Evolutionary conservation across 768 basidiomycete genomes (phyloP).

Genomic region (Lactifluus subvellereus): DNA sequence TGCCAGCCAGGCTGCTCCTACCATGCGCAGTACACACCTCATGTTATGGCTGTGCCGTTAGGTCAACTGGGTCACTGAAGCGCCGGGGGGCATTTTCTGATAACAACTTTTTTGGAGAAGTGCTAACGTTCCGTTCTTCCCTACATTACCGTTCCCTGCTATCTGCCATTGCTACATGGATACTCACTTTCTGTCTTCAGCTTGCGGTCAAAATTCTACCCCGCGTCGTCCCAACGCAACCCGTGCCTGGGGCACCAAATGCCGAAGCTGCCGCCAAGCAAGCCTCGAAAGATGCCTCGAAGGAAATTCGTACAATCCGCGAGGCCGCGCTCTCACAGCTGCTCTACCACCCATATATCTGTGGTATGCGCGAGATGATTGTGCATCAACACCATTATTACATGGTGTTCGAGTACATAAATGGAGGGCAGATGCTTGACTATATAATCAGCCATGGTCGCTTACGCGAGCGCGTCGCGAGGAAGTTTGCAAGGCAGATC

Average conservation of each 20-base stretch:
- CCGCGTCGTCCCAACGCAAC: conserved; percentile 58
- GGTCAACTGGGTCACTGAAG: not conserved
- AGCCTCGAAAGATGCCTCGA: conserved; percentile 83
- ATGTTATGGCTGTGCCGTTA: conserved; percentile 1
- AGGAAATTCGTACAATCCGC: conserved; percentile 92
- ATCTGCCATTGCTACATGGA: not conserved
- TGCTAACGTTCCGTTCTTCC: not conserved
- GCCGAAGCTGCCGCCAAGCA: conserved; percentile 66
- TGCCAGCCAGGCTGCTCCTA: not conserved
- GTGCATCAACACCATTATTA: conserved; percentile 98
- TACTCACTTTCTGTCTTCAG: conserved; percentile 36
- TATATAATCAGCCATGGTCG: conserved; percentile 99
- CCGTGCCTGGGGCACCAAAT: conserved; percentile 45
- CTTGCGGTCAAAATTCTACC: conserved; percentile 99
- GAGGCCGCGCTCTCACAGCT: conserved; percentile 95
- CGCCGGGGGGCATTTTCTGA: conserved; percentile 4
- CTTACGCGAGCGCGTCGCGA: conserved; percentile 87
- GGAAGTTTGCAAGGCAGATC: conserved; percentile 97
- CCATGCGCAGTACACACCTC: conserved; percentile 10
- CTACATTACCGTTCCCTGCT: not conserved
- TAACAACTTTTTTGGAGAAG: not conserved
- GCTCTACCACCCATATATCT: conserved; percentile 97
- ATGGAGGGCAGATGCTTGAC: conserved; percentile 99
- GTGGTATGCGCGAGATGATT: conserved; percentile 99
- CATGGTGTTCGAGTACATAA: conserved; percentile 99